phyloP scores from a whole-genome alignment of 2,329 filamentous ascomycete genomes.

The Hypoxylon sp. region DNA sequence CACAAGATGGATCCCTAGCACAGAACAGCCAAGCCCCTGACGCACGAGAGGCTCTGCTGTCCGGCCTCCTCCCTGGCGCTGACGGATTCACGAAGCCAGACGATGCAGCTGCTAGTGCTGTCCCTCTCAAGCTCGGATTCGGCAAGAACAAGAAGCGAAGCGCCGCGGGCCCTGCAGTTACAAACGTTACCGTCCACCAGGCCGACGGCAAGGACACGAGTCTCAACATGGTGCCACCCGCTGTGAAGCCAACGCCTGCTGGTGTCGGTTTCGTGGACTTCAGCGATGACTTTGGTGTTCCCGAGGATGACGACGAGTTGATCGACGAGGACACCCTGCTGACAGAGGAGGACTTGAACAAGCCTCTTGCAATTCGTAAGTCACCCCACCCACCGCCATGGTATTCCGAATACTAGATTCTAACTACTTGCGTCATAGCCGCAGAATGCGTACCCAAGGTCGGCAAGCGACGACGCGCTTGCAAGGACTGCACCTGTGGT shows the following conservation, averaged over 20 bases:
- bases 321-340: conserved; percentile 93
- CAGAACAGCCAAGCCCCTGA: conserved; percentile 62
- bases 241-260: conserved; percentile 60
- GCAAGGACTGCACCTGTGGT: conserved; percentile 98
- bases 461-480: conserved; percentile 90
- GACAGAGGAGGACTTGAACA: conserved; percentile 85
- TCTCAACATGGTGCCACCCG: conserved; percentile 55
- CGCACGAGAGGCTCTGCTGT: conserved; percentile 84
- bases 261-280: conserved; percentile 80
- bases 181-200: conserved; percentile 53
- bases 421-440: conserved; percentile 65
- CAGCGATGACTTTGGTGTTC: conserved; percentile 72
- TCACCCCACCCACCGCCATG: conserved; percentile 48
- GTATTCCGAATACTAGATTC: conserved; percentile 22
- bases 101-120: conserved; percentile 68
- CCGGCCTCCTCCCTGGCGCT: conserved; percentile 77
- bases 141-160: conserved; percentile 72
- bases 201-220: conserved; percentile 59
- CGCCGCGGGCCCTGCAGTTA: conserved; percentile 54
- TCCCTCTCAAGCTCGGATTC: conserved; percentile 72
- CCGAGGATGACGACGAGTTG: conserved; percentile 78
- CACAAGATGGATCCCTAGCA: conserved; percentile 76
- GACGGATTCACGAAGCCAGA: conserved; percentile 83
- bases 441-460: conserved; percentile 89
- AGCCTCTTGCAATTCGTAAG: conserved; percentile 85